phyloP scores from a whole-genome alignment of 371 early-diverging fungal genomes.

The Batkoa obscura region DNA sequence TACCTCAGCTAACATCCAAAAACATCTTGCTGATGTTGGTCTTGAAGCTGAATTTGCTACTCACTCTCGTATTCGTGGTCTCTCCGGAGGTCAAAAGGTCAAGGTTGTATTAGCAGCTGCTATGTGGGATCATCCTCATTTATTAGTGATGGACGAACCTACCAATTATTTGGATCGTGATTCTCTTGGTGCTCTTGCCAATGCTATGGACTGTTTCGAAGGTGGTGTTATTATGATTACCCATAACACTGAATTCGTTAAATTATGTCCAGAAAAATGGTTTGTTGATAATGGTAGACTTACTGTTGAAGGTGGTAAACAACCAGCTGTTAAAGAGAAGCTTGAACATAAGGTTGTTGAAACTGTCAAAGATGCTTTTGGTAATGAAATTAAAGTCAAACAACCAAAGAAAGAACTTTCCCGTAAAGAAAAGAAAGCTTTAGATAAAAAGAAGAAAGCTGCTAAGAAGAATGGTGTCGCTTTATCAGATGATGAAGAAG shows the following conservation, averaged over 20 bases:
- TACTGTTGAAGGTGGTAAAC: slow-evolving; percentile 14
- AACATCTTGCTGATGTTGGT: slow-evolving; percentile 47
- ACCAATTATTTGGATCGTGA: slow-evolving; percentile 69
- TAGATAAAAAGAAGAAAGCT: slow-evolving; percentile 15
- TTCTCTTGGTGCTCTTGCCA: slow-evolving; percentile 47
- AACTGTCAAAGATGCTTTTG: slow-evolving; percentile 16
- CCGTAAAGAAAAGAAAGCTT: slow-evolving; percentile 15
- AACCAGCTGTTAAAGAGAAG: slow-evolving; percentile 13
- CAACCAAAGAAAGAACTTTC: slow-evolving; percentile 10
- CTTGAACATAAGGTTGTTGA: slow-evolving; percentile 14
- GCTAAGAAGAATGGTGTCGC: slow-evolving; percentile 15
- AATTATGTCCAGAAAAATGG: slow-evolving; percentile 51
- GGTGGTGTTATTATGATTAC: slow-evolving; percentile 62
- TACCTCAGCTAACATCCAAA: slow-evolving; percentile 42
- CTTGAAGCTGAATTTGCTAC: slow-evolving; percentile 51
- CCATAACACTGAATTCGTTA: slow-evolving; percentile 53
- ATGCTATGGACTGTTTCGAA: slow-evolving; percentile 40
- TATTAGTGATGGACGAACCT: slow-evolving; percentile 78
- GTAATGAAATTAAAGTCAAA: slow-evolving; percentile 16
- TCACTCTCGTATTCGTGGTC: slow-evolving; percentile 64
- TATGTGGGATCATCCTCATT: slow-evolving; percentile 70
- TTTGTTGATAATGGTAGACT: slow-evolving; percentile 48
- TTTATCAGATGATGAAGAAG: slow-evolving; percentile 15
- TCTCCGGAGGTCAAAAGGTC: slow-evolving; percentile 85
- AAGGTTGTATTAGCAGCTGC: slow-evolving; percentile 72